Conservation (phyloP, 352 stramenopile genomes). For the Pythium oligandrum region DNA sequence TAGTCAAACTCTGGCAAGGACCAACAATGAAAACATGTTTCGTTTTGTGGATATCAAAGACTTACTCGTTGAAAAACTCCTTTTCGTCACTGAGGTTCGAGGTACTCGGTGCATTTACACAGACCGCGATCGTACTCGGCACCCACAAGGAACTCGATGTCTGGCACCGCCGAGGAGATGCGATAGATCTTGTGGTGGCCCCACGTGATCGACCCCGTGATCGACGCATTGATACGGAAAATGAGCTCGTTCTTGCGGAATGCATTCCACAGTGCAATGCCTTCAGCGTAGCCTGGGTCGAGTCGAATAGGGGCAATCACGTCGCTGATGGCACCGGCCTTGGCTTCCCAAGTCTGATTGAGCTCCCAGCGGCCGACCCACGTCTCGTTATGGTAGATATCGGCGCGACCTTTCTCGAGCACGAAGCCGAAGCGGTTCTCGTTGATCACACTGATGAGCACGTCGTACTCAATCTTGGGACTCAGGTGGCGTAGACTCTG, state of each 20-base stretch:
- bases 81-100: constrained; percentile 36
- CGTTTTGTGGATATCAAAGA: background rate
- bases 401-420: constrained; percentile 59
- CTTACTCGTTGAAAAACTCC: background rate
- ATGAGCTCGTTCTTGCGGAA: constrained; percentile 74
- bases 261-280: constrained; percentile 53
- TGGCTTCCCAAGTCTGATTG: constrained; percentile 54
- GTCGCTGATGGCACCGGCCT: constrained; percentile 72
- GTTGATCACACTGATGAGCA: constrained; percentile 85
- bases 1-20: no score
- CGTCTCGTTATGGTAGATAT: constrained; percentile 79
- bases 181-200: constrained; percentile 77
- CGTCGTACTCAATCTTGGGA: constrained; percentile 82
- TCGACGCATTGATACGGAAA: constrained; percentile 77
- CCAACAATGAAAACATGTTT: constrained; percentile 14
- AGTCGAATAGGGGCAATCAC: constrained; percentile 74
- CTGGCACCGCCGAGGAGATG: constrained; percentile 67
- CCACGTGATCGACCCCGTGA: constrained; percentile 81
- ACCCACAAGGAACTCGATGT: constrained; percentile 85
- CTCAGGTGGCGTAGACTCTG: constrained; percentile 65
- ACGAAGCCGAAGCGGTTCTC: constrained; percentile 87
- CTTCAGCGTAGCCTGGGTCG: constrained; percentile 57
- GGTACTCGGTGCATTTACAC: constrained; percentile 79
- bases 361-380: constrained; percentile 73
- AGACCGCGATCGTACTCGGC: constrained; percentile 79